Percentiles rank a stretch among this genome's conserved stretches.
These are phyloP conservation scores for Neofusicoccum laricinum DNA, from an alignment of 2,329 filamentous ascomycete genomes.

Conservation along the genomic window DNA sequence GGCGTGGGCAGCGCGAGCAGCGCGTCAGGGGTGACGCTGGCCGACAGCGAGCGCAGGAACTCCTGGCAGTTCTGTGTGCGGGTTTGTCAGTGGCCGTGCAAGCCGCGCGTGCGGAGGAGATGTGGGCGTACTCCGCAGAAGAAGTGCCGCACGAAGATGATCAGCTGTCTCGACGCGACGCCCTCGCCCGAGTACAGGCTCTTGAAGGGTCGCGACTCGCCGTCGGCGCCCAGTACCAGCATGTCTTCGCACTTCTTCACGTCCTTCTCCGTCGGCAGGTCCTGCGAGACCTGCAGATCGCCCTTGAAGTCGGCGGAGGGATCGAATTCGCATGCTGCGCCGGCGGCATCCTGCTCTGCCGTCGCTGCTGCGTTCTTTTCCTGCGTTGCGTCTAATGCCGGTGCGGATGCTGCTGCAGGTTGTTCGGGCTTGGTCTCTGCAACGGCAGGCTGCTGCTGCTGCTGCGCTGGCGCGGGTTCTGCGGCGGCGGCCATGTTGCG, in stretches of 20 bases:
- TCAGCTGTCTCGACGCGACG: slow-evolving; percentile 52
- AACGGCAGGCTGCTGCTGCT: not conserved
- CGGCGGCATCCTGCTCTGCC: not conserved
- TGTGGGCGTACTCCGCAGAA: slow-evolving; percentile 67
- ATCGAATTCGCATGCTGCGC: slow-evolving; percentile 19
- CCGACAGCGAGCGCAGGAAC: slow-evolving; percentile 63
- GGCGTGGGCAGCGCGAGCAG: slow-evolving; percentile 49
- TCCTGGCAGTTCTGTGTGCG: slow-evolving; percentile 67
- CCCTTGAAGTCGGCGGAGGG: slow-evolving; percentile 32
- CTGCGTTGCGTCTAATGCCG: not conserved
- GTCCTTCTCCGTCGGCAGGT: slow-evolving; percentile 32
- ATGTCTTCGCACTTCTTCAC: slow-evolving; percentile 30
- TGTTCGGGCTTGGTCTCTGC: not conserved
- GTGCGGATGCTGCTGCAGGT: not conserved
- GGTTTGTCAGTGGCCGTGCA: not conserved
- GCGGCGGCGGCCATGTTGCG: not conserved
- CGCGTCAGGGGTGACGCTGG: slow-evolving; percentile 49
- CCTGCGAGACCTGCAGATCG: slow-evolving; percentile 35
- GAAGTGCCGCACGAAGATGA: slow-evolving; percentile 77
- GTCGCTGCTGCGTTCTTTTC: not conserved
- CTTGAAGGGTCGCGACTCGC: slow-evolving; percentile 35
- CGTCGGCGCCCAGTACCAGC: slow-evolving; percentile 34
- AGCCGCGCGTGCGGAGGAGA: not conserved
- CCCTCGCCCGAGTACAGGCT: slow-evolving; percentile 34
- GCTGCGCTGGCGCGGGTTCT: not conserved